phyloP scores from a whole-genome alignment of 202 grass and related monocot genomes.

The Miscanthus sacchariflorus region DNA sequence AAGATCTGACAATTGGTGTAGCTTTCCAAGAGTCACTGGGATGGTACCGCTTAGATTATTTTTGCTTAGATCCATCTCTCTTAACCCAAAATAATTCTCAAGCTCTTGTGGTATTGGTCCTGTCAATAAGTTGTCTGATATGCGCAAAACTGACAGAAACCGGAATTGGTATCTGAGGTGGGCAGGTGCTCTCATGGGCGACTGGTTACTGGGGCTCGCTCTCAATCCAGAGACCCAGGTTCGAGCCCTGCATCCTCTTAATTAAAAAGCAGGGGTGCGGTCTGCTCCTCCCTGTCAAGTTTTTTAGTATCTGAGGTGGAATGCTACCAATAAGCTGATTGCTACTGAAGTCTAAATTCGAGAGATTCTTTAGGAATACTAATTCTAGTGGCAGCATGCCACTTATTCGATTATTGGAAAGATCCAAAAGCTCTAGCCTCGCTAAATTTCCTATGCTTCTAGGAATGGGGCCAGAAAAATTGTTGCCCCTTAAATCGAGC shows the following conservation, averaged over 20 bases:
- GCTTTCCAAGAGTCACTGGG: not conserved
- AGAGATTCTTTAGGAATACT: conserved; percentile 3
- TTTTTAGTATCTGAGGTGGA: conserved; percentile 45
- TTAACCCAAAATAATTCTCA: not conserved
- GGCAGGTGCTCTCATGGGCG: too few relatives aligned
- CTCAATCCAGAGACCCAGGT: too few relatives aligned
- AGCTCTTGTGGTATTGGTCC: conserved; percentile 40
- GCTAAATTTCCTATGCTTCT: too few relatives aligned
- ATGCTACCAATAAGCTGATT: conserved; percentile 38
- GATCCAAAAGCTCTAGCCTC: too few relatives aligned
- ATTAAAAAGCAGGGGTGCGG: too few relatives aligned
- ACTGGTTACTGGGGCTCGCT: too few relatives aligned
- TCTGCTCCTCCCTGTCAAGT: too few relatives aligned
- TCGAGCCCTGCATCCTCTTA: too few relatives aligned
- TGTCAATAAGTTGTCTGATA: conserved; percentile 36
- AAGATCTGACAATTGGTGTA: not conserved
- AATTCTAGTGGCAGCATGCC: conserved; percentile 14
- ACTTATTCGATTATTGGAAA: too few relatives aligned
- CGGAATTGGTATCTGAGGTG: conserved; percentile 22
- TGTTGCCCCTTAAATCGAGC: conserved; percentile 32
- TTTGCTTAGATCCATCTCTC: not conserved
- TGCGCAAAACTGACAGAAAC: accelerated
- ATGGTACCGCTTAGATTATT: conserved; percentile 52
- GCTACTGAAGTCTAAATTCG: conserved; percentile 24
- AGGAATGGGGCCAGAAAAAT: conserved; percentile 16